phyloP scores from a whole-genome alignment of 83 land plant species.

The Picea engelmannii region DNA sequence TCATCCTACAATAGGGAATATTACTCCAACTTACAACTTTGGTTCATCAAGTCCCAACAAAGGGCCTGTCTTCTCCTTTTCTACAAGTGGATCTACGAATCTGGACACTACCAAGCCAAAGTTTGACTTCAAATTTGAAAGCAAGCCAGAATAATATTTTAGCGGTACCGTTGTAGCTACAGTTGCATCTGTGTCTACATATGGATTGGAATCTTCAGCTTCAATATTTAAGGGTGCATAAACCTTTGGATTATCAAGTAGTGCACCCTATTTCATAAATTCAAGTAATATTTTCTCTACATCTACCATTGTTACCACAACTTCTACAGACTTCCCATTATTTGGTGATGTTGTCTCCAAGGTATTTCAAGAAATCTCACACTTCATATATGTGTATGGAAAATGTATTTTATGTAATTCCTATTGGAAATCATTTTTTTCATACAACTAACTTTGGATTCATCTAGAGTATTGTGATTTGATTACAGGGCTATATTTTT shows the following conservation, averaged over 20 bases:
- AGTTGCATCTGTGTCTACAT: neutral
- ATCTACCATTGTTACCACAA: no score
- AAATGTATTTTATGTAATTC: no score
- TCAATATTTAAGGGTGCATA: neutral
- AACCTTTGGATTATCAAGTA: neutral
- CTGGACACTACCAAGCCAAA: conserved; percentile 2
- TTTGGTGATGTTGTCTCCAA: no score
- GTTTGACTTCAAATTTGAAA: conserved; percentile 16
- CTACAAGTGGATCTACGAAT: neutral
- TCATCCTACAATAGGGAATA: neutral
- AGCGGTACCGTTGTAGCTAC: neutral
- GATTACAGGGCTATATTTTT: no score
- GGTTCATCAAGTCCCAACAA: neutral
- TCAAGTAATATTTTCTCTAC: no score
- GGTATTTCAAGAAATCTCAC: no score
- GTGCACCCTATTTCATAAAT: no score
- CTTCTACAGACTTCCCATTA: no score
- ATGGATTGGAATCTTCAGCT: neutral
- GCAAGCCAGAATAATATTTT: conserved; percentile 5
- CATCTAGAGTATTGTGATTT: no score
- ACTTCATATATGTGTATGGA: no score
- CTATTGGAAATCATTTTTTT: no score
- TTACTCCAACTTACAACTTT: conserved; percentile 9
- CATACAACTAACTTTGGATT: no score
- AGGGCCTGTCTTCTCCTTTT: conserved; percentile 13